Percentiles rank a stretch among this genome's conserved stretches.
phyloP scores from a whole-genome alignment of 176 grass and related monocot genomes.

The Themeda triandra region DNA sequence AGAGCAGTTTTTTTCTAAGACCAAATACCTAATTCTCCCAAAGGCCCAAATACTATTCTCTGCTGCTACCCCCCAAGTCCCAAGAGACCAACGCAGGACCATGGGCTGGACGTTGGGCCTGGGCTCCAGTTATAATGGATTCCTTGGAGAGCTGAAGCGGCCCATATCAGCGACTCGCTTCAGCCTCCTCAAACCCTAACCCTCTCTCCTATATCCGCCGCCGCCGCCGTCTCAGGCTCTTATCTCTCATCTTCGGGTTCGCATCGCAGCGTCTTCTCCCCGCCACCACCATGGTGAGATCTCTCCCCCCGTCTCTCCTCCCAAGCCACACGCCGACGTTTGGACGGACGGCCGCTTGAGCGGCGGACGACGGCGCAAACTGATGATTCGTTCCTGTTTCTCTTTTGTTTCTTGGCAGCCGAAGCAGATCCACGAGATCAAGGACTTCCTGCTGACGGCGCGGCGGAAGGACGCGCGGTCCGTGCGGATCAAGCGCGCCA shows the following conservation, averaged over 20 bases:
- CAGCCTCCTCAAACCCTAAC: not conserved
- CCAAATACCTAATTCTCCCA: too few relatives aligned
- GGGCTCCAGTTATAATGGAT: too few relatives aligned
- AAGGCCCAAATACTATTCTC: too few relatives aligned
- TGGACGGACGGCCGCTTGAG: not conserved
- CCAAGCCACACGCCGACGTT: not conserved
- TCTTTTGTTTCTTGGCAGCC: constrained; percentile 33
- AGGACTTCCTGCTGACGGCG: constrained; percentile 86
- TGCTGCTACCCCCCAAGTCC: too few relatives aligned
- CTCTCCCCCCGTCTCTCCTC: not conserved
- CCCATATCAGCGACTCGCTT: constrained; percentile 1
- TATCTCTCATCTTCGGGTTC: not conserved
- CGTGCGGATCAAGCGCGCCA: constrained; percentile 76
- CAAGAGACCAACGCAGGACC: too few relatives aligned
- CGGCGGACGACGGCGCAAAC: not conserved
- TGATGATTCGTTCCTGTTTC: not conserved
- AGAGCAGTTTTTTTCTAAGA: too few relatives aligned
- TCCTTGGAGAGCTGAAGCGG: too few relatives aligned
- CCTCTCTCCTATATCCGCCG: not conserved
- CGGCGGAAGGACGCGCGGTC: constrained; percentile 78
- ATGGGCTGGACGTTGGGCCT: too few relatives aligned
- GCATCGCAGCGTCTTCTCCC: not conserved
- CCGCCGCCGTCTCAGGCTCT: constrained; percentile 7
- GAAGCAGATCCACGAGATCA: constrained; percentile 92
- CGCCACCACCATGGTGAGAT: constrained; percentile 6